Percentiles rank a stretch among this genome's conserved stretches.
Evolutionary conservation across 2,329 filamentous ascomycete genomes (phyloP).

Genomic region (Raffaelea deltoideospora): DNA sequence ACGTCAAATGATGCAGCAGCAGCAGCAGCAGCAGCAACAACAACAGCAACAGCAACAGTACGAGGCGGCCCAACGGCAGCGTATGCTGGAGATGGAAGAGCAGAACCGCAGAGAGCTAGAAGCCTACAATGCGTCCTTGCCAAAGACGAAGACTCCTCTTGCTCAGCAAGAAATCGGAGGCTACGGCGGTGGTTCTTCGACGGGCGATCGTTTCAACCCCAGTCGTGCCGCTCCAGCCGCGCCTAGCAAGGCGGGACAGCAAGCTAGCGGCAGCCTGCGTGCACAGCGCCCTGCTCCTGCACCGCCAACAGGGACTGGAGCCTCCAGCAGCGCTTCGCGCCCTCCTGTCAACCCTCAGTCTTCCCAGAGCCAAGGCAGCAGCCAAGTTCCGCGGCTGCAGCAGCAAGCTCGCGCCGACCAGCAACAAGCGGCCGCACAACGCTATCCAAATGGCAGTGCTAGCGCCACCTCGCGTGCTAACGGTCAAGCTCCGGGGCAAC

Average conservation of each 20-base stretch:
- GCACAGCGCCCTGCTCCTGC: conserved; percentile 68
- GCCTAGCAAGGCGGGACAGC: conserved; percentile 39
- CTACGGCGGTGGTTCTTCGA: conserved; percentile 30
- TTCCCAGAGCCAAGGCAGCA: conserved; percentile 19
- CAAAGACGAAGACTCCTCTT: conserved; percentile 62
- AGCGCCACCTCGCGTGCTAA: conserved; percentile 32
- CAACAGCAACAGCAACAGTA: conserved; percentile 43
- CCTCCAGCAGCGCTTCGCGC: conserved; percentile 24
- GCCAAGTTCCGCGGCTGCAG: conserved; percentile 22
- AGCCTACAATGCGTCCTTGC: conserved; percentile 78
- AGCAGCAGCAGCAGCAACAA: conserved; percentile 14
- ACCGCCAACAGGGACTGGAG: conserved; percentile 41
- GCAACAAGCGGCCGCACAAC: conserved; percentile 30
- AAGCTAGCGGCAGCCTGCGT: conserved; percentile 39
- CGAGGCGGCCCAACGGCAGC: conserved; percentile 39
- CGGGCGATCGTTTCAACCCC: conserved; percentile 63
- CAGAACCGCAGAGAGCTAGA: conserved; percentile 62
- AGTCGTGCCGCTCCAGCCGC: conserved; percentile 71
- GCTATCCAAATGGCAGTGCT: conserved; percentile 38
- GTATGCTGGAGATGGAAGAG: conserved; percentile 43
- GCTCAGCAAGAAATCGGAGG: conserved; percentile 84
- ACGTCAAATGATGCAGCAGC: conserved; percentile 30
- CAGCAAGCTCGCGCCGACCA: conserved; percentile 34
- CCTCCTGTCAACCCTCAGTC: conserved; percentile 34
- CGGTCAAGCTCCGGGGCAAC: conserved; percentile 27